Evolutionary conservation across 1,284 basidiomycete species (phyloP).

Genomic region (Heterobasidion irregulare): DNA sequence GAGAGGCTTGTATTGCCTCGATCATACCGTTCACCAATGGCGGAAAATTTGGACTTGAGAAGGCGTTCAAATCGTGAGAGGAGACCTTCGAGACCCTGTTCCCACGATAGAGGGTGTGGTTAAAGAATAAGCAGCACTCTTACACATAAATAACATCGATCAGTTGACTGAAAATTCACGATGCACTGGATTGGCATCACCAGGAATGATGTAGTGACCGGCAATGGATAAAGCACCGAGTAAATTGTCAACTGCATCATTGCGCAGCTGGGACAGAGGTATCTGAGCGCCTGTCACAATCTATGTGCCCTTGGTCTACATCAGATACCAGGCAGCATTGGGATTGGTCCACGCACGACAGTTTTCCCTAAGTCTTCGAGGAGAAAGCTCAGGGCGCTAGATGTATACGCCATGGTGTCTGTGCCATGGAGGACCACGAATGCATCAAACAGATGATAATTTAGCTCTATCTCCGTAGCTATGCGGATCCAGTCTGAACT

Average conservation of each 20-base stretch:
- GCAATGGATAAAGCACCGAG: conserved; percentile 85
- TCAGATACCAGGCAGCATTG: background rate
- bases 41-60: conserved; percentile 79
- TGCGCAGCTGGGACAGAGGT: conserved; percentile 80
- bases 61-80: conserved; percentile 82
- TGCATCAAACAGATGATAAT: conserved; percentile 78
- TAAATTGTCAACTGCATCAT: conserved; percentile 86
- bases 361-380: conserved; percentile 89
- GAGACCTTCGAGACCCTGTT: conserved; percentile 84
- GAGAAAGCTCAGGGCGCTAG: conserved; percentile 83
- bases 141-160: background rate
- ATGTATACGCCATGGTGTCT: conserved; percentile 89
- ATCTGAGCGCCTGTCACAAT: conserved; percentile 92
- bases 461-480: conserved; percentile 85
- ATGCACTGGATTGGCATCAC: conserved; percentile 27
- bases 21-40: conserved; percentile 72
- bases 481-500: conserved; percentile 80
- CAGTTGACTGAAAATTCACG: background rate
- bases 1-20: background rate
- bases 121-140: conserved; percentile 86
- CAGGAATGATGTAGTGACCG: conserved; percentile 86
- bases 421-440: conserved; percentile 90
- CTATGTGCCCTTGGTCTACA: conserved; percentile 21
- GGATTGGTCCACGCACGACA: conserved; percentile 39
- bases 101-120: conserved; percentile 80